Conservation (phyloP, 495 filamentous ascomycete genomes). For the Aspergillus steynii region DNA sequence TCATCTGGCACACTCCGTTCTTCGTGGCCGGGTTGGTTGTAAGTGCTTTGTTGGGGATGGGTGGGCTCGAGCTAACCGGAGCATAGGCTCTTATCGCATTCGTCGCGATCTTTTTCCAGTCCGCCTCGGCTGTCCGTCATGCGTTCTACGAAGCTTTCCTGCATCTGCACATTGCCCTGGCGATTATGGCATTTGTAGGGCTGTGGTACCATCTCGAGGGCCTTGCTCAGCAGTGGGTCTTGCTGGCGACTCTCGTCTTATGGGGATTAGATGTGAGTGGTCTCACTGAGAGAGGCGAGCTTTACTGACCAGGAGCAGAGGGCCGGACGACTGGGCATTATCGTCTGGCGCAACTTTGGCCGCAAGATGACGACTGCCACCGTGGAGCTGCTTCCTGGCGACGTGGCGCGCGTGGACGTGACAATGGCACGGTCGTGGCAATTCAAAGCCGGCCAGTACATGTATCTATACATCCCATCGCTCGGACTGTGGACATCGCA, state of each 20-base stretch:
- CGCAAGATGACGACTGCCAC: slow-evolving; percentile 44
- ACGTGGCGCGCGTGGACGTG: slow-evolving; percentile 51
- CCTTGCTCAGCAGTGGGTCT: slow-evolving; percentile 40
- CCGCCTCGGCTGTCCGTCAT: slow-evolving; percentile 54
- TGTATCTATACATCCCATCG: slow-evolving; percentile 56
- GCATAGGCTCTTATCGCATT: slow-evolving; percentile 44
- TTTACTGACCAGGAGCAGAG: slow-evolving; percentile 44
- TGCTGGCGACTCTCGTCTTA: slow-evolving; percentile 38
- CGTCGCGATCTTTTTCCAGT: slow-evolving; percentile 48
- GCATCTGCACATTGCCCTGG: slow-evolving; percentile 52
- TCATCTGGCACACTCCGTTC: slow-evolving; percentile 35
- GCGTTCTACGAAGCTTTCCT: slow-evolving; percentile 62
- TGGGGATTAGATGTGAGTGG: slow-evolving; percentile 42
- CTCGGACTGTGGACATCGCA: slow-evolving; percentile 55
- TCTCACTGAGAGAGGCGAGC: slow-evolving; percentile 19
- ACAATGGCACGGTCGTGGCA: slow-evolving; percentile 49
- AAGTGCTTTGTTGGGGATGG: slow-evolving; percentile 9
- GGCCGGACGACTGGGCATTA: slow-evolving; percentile 45
- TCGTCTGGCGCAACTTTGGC: slow-evolving; percentile 62
- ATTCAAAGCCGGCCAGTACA: slow-evolving; percentile 54
- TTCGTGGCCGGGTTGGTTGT: slow-evolving; percentile 40
- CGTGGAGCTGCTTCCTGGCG: slow-evolving; percentile 52
- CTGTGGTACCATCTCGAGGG: slow-evolving; percentile 56
- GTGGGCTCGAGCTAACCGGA: background rate
- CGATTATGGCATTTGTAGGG: slow-evolving; percentile 48